Evolutionary conservation across 345 rosid species (phyloP).

Genomic region (Melaleuca quinquenervia): DNA sequence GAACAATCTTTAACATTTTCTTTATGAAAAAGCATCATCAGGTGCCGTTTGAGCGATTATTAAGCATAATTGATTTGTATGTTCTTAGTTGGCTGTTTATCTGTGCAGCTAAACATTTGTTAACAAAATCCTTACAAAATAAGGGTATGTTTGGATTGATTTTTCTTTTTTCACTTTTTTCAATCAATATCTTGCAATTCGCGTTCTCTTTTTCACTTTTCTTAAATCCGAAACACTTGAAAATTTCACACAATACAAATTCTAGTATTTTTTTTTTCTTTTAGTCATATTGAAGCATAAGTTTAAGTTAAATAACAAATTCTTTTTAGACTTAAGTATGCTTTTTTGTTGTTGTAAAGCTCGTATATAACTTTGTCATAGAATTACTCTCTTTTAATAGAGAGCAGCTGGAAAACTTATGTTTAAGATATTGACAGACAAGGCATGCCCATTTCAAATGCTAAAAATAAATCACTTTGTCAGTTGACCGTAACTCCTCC

Average conservation of each 20-base stretch:
- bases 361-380: not conserved
- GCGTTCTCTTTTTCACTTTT: not conserved
- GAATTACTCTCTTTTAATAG: not conserved
- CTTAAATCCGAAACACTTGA: not conserved
- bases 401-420: not conserved
- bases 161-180: not conserved
- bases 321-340: not conserved
- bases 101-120: not conserved
- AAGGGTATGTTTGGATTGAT: not conserved
- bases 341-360: not conserved
- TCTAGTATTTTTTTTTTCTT: not conserved
- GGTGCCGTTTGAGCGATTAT: not conserved
- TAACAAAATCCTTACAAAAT: not conserved
- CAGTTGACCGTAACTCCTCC: not conserved
- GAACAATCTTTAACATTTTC: not conserved
- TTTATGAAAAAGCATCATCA: not conserved
- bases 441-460: not conserved
- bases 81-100: not conserved
- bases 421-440: not conserved
- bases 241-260: not conserved
- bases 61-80: not conserved
- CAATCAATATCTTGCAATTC: not conserved
- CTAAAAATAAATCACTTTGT: not conserved
- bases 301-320: not conserved
- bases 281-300: not conserved